Evolutionary conservation across 139 green algal species (phyloP), one percentile per base, ranked within the genome.

Genomic region (Coelastrella sp.): DNA sequence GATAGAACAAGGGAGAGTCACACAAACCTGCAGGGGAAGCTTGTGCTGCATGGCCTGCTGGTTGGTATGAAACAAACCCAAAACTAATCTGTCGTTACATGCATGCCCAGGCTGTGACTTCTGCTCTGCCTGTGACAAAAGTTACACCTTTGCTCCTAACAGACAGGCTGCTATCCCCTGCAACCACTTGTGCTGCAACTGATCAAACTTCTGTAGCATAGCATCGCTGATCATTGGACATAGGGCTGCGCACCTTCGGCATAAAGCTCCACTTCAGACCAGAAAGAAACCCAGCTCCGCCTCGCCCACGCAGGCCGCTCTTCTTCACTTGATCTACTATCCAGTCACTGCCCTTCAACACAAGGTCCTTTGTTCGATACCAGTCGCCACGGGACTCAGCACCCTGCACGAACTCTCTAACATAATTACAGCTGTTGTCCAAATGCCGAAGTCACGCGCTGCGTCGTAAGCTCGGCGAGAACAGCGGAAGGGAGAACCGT

Each of bases 271-370:
- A 99, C 90, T 99, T 99, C 2, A 99, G 91, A 32, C 97, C 97
- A 0, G 95, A 98, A 8, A 95, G 95, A 75, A 99, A 99, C 32
- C 97, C 97, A 17, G 97, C 97, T 63, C 97, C 97, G 32, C 97
- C 97, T 45, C 97, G 95, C 4, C 97, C 97, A 2, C 97, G 92
- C 74, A 99, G 91, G 1, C 97, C 97, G 25, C 90, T 96, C 89
- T 96, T 96, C 93, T 99, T 99, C 85, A 99, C 98, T 90, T 99
- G 92, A 66, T 96, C 93, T 5, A 99, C 90, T 81, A 99, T 98
- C 97, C 97, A 99, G 88, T 99, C 96, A n/a, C 89, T 71, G 40
- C 97, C 97, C 89, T 97, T 96, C 27, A 66, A 0, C 3, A 98
- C 74, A 4, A 98, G 84, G 40, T 98, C 94, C 91, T 98, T 98